These are phyloP conservation scores for Pharnaceum exiguum DNA, from an alignment of 148 eudicot genomes.

Conservation along the genomic window DNA sequence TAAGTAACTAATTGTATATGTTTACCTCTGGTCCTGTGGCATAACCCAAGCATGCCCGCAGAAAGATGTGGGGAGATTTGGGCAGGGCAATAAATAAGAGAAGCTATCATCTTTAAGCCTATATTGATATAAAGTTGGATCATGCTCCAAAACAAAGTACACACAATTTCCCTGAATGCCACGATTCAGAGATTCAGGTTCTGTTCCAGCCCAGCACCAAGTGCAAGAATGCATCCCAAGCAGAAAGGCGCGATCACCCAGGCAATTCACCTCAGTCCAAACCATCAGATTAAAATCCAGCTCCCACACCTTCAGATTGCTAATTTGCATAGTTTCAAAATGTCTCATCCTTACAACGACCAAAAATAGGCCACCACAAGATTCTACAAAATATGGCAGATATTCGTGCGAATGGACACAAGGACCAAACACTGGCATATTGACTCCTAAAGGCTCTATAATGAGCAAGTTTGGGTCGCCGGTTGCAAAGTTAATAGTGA, in stretches of 20 bases:
- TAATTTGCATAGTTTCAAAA: not conserved
- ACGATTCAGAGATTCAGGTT: not conserved
- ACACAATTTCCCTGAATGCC: conserved; percentile 2
- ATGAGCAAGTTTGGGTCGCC: not conserved
- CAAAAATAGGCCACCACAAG: not conserved
- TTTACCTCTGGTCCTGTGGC: not conserved
- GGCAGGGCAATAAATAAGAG: not conserved
- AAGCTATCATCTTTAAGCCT: not conserved
- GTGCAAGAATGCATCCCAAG: not conserved
- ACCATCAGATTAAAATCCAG: not conserved
- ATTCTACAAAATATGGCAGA: conserved; percentile 4
- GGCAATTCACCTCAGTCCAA: not conserved
- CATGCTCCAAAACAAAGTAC: not conserved
- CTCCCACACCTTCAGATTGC: conserved; percentile 3
- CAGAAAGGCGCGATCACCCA: conserved; percentile 8
- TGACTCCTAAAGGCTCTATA: not conserved
- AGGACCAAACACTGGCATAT: not conserved
- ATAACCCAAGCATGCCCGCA: not conserved
- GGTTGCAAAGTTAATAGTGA: not conserved
- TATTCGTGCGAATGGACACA: too few species aligned
- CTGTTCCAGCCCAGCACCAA: conserved; percentile 5
- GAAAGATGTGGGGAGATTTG: not conserved
- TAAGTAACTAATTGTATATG: not conserved
- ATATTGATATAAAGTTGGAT: not conserved
- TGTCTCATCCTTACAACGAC: not conserved